A percentile compares a stretch with the other conserved stretches of the same genome.
Evolutionary conservation across 108 stramenopile species (phyloP).

Genomic region (Pelagomonas calceolata): DNA sequence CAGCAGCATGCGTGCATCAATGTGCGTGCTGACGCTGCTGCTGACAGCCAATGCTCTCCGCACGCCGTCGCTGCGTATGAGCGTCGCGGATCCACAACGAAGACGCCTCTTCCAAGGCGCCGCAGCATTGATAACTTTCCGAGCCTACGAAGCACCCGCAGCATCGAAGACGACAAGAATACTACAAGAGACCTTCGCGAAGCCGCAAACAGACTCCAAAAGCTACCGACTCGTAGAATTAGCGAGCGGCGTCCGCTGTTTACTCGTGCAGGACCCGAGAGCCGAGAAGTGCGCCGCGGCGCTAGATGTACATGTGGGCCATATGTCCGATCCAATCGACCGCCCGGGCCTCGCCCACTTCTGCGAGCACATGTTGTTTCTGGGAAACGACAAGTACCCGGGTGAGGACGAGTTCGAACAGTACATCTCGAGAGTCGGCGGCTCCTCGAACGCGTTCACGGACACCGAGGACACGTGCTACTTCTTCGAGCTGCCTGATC

Average conservation of each 20-base stretch:
- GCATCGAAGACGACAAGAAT: too few relatives aligned
- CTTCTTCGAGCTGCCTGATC: slow-evolving; percentile 68
- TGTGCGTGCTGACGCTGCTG: too few relatives aligned
- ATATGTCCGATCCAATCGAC: slow-evolving; percentile 58
- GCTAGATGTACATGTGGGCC: slow-evolving; percentile 78
- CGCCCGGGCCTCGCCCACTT: slow-evolving; percentile 78
- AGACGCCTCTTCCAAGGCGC: too few relatives aligned
- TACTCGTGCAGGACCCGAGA: slow-evolving; percentile 68
- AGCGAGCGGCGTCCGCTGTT: slow-evolving; percentile 37
- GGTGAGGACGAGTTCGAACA: slow-evolving; percentile 30
- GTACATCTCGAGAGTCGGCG: slow-evolving; percentile 30
- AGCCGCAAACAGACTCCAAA: not conserved
- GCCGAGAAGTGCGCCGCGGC: slow-evolving; percentile 67
- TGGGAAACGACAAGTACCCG: slow-evolving; percentile 35
- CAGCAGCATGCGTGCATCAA: too few relatives aligned
- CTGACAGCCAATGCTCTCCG: too few relatives aligned
- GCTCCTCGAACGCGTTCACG: slow-evolving; percentile 75
- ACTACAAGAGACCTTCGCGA: too few relatives aligned
- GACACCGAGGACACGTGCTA: slow-evolving; percentile 80
- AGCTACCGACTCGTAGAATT: slow-evolving; percentile 1
- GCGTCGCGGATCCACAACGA: too few relatives aligned
- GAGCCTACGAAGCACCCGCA: too few relatives aligned
- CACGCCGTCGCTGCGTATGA: too few relatives aligned
- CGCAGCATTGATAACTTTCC: too few relatives aligned
- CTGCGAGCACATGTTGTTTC: slow-evolving; percentile 50